Percentiles rank a stretch among this genome's conserved stretches.
Conservation (phyloP, 2,329 filamentous ascomycete genomes). For the Xylaria sp. region DNA sequence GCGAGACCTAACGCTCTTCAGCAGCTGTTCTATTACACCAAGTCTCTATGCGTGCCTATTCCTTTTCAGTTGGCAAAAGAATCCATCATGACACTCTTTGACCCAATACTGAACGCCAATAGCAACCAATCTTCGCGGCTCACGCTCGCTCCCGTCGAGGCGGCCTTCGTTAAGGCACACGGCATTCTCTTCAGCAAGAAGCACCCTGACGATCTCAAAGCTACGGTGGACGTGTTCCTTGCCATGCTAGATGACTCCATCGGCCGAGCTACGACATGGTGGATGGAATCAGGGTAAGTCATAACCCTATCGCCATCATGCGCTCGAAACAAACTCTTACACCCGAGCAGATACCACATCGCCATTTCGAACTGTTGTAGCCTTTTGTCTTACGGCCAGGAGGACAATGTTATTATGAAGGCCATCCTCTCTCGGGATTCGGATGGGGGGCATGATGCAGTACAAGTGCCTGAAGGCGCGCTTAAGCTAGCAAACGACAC, state of each 20-base stretch:
- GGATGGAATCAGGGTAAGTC: slow-evolving; percentile 50
- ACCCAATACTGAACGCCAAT: slow-evolving; percentile 51
- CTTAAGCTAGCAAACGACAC: slow-evolving; percentile 31
- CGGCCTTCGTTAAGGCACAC: slow-evolving; percentile 64
- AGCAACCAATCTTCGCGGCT: slow-evolving; percentile 40
- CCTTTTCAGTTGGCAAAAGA: slow-evolving; percentile 70
- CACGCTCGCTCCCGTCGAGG: slow-evolving; percentile 55
- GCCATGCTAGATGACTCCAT: slow-evolving; percentile 61
- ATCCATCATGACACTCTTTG: slow-evolving; percentile 70
- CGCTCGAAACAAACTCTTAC: slow-evolving; percentile 15
- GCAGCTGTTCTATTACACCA: slow-evolving; percentile 73
- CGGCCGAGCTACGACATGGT: slow-evolving; percentile 49
- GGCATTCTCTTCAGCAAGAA: no score
- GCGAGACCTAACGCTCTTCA: slow-evolving; percentile 70
- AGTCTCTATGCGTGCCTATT: slow-evolving; percentile 68
- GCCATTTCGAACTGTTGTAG: slow-evolving; percentile 58
- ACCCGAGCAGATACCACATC: slow-evolving; percentile 53
- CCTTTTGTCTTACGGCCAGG: slow-evolving; percentile 56
- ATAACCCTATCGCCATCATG: background rate
- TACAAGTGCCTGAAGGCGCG: slow-evolving; percentile 24
- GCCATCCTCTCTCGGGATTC: slow-evolving; percentile 37
- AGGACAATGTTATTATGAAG: slow-evolving; percentile 51
- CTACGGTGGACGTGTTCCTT: slow-evolving; percentile 53
- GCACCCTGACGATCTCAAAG: slow-evolving; percentile 59
- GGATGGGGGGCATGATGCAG: slow-evolving; percentile 30